Base-by-base conservation (phyloP, 2,329 filamentous ascomycete species). In the Aspergillus sp. region DNA sequence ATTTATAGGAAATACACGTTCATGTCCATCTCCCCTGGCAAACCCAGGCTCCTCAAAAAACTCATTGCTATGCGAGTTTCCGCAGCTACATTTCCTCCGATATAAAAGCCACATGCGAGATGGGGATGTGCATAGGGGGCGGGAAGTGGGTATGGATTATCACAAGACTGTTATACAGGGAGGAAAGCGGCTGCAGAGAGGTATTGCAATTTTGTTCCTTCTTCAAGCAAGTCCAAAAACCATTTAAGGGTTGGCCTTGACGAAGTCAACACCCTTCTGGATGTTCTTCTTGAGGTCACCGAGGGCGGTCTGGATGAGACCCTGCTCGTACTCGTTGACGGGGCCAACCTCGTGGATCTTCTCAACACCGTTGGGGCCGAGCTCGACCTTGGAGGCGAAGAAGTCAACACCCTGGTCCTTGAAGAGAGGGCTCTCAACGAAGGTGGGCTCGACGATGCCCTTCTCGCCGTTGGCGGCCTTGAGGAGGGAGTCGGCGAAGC, bases 361-460 rank as follows among this genome's bases (percentile, higher is more conserved):
- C 87, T 95, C 89, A 68, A 96, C 94, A 84, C 95, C 95, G 79
- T 94, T 90, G 79, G 93, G 92, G 83, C 95, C 95, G 75, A 99
- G 91, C 85, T 97, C 91, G 76, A 99, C 91, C 80, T 88, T 89
- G 82, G 90, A 93, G 77, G 92, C 90, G 84, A 99, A 99, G 91
- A 96, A 99, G 63, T 96, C 91, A 74, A 96, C 87, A 75, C 94
- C 95, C 85, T 96, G 90, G 84, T 97, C 92, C 90, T 97, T 97
- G 91, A 92, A 98, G 70, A 98, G 88, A 66, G 94, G 93, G 78
- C 90, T 94, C 82, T 99, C 92, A 76, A 99, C 93, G 74, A 97
- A 99, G 65, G 94, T 93, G 71, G 93, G 93, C 89, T 99, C 95
- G 69, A 96, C 79, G 72, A 99, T 90, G 77, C 92, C 92, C 88